Base-by-base conservation (phyloP, 805 yeast genomes). In the Metahyphopichia silvanorum region DNA sequence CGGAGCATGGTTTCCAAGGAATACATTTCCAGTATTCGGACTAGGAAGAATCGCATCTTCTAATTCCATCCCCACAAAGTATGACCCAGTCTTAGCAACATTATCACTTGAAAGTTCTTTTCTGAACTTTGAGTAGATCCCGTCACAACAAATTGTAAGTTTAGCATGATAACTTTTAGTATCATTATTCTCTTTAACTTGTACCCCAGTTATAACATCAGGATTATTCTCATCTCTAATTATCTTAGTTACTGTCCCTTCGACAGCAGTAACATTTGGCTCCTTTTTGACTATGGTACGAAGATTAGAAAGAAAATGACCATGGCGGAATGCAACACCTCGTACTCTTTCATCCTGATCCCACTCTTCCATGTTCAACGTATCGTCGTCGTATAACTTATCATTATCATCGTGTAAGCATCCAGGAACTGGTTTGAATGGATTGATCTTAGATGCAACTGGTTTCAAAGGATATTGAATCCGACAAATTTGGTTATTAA, bases 311-410 rank as follows among this genome's bases (percentile, higher is more conserved):
- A 93, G 71, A 49, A 93, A 93, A 36, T 77, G 79, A 14, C 98
- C 98, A 55, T 93, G 97, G 49, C 87, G 95, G 64, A 93, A 88
- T 1, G 95, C 82, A 4, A 85, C 84, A 35, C 98, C 98, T 45
- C 71, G 59, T 4, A 73, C 75, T 4, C 71, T 60, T 35, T 74
- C 78, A 42, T 65, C 73, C 10, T 63, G 64, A 38, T 83, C 88
- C 75, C 80, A 84, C 6, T 67, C 78, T 21, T 57, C 49, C 14
- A 62, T 39, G 24, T 63, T 53, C 19, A 83, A 46, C 2, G 82
- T 74, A n/a, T 56, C 46, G 37, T 77, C 82, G 29, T 66, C 31
- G 5, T 35, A 33, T 16, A 76, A 36, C 46, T 71, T 76, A 50
- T 79, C 86, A 47, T 79, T 79, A 21, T 76, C 83, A 9, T 62